Percentiles rank a stretch among this genome's conserved stretches.
Evolutionary conservation across 306 rosid species (phyloP).

Genomic region (Prunus campanulata): DNA sequence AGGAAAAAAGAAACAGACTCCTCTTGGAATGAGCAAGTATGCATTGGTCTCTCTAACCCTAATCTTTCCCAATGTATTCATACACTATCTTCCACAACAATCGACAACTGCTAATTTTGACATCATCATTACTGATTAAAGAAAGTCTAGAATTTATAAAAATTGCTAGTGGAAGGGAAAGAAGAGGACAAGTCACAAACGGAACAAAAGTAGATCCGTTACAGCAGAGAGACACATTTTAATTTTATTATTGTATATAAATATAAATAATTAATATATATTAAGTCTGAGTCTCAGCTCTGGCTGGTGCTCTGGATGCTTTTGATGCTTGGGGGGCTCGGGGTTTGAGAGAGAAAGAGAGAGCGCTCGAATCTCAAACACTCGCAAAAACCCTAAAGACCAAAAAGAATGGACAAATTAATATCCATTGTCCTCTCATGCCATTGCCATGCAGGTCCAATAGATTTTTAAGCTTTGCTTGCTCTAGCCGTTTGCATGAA

Average conservation of each 20-base stretch:
- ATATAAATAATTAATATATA: background rate
- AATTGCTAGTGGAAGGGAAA: slow-evolving; percentile 18
- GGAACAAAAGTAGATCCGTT: slow-evolving; percentile 4
- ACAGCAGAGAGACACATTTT: background rate
- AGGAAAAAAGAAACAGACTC: background rate
- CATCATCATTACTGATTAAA: background rate
- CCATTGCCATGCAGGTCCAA: slow-evolving; percentile 21
- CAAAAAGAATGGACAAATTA: slow-evolving; percentile 28
- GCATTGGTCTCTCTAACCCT: background rate
- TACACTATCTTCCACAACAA: background rate
- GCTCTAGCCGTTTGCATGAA: background rate
- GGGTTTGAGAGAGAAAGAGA: slow-evolving; percentile 17
- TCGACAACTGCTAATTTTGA: background rate
- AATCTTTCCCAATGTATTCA: background rate
- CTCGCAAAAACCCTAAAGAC: background rate
- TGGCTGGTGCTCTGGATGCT: slow-evolving; percentile 26
- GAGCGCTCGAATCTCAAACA: slow-evolving; percentile 31
- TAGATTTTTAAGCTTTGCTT: background rate
- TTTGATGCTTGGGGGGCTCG: slow-evolving; percentile 21
- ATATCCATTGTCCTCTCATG: background rate
- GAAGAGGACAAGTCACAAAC: slow-evolving; percentile 4
- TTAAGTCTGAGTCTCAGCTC: background rate
- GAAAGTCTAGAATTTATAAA: background rate
- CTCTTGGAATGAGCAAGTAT: too few species aligned
- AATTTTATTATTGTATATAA: background rate